Evolutionary conservation across 225 moss, liverwort and hornwort genomes (phyloP), one percentile per base, ranked within the genome.

Genomic region (Ulota crispa): DNA sequence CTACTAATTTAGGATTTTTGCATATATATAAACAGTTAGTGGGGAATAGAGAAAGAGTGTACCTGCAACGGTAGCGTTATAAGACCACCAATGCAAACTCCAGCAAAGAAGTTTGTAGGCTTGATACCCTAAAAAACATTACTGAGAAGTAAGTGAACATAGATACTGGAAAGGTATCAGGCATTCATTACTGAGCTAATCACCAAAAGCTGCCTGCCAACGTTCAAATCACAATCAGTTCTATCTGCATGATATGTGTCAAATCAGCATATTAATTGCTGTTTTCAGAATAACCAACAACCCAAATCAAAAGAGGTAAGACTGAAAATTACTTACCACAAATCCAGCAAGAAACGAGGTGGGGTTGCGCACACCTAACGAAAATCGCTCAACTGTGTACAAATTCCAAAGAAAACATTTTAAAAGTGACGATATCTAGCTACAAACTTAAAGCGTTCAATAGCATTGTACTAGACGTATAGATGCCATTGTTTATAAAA

Each of bases 301-400:
- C 78, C 45, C 16, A 50, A 57, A 59, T 64, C n/a, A 24, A 16
- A 71, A 32, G 70, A 60, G 61, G 55, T 43, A 34, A n/a, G n/a
- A n/a, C n/a, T n/a, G n/a, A n/a, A 59, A 57, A 36, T 57, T 7
- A 82, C 89, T 63, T 89, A 96, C 96, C 79, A 92, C 90, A 81
- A 90, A 89, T 81, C 97, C 97, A 52, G 97, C 97, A 15, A 98
- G 91, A 79, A 98, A 94, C 52, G 97, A 86, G 54, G 97, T 98
- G 72, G 97, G 95, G 88, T 98, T 98, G 64, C 97, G 95, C 23
- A 90, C 28, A 45, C 97, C 97, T 60, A 98, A 60, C 14, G 97
- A 98, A 74, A 95, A 94, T 36, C 97, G 92, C 83, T 98, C 97
- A 85, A 93, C 97, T 96, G 93, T 81, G 23, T 23, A 74, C 32